These are phyloP conservation scores for Penicillium sp. DNA, from an alignment of 2,329 filamentous ascomycete genomes.

Conservation along the genomic window DNA sequence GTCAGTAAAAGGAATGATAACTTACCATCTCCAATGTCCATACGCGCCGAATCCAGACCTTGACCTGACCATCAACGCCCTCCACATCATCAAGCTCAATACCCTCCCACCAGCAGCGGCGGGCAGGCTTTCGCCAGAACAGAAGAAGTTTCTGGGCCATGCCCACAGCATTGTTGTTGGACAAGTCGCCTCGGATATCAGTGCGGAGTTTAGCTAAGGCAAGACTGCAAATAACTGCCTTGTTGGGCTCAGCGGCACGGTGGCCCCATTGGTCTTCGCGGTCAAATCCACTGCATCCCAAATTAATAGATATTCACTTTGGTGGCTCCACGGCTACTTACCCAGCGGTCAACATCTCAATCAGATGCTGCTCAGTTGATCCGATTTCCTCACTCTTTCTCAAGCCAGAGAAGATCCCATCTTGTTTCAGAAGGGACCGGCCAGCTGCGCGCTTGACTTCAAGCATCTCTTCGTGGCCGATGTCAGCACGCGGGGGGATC, in stretches of 20 bases:
- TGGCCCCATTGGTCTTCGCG: conserved; percentile 95
- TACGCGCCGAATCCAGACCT: conserved; percentile 96
- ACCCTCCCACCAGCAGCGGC: conserved; percentile 98
- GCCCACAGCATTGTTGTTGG: conserved; percentile 76
- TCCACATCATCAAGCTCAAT: conserved; percentile 88
- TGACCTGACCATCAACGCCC: conserved; percentile 86
- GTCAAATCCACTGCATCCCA: conserved; percentile 76
- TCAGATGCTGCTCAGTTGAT: conserved; percentile 95
- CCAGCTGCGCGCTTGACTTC: conserved; percentile 93
- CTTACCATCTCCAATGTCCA: conserved; percentile 95
- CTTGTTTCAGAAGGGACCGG: conserved; percentile 79
- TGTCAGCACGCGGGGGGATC: conserved; percentile 83
- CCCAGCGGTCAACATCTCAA: conserved; percentile 99
- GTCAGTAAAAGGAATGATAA: not conserved
- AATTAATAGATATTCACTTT: conserved; percentile 14
- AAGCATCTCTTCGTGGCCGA: conserved; percentile 87
- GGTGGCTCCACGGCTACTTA: conserved; percentile 50
- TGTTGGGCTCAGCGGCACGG: conserved; percentile 95
- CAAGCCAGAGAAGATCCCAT: conserved; percentile 93
- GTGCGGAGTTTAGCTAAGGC: conserved; percentile 90
- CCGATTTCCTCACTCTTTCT: conserved; percentile 94
- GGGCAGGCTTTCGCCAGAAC: conserved; percentile 96
- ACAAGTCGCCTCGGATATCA: conserved; percentile 77
- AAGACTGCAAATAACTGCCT: conserved; percentile 96
- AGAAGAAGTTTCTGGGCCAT: conserved; percentile 98